These are phyloP conservation scores for Phytophthora cactorum DNA, from an alignment of 352 stramenopile genomes.

Conservation along the genomic window DNA sequence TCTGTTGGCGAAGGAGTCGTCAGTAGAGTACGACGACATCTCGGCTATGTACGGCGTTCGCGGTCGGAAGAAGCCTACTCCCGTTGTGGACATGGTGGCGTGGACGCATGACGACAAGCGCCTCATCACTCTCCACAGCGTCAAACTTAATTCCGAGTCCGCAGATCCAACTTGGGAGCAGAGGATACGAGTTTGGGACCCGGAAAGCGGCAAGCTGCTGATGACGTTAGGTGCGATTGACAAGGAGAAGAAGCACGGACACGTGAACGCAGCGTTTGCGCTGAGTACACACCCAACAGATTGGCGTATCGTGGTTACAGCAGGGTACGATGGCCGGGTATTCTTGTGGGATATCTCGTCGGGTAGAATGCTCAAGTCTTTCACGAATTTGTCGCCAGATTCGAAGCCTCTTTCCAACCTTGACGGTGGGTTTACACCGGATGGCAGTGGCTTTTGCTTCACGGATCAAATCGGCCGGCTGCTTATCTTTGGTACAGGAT, in stretches of 20 bases:
- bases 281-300: conserved; percentile 79
- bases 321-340: conserved; percentile 83
- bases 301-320: conserved; percentile 78
- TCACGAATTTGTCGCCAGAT: conserved; percentile 64
- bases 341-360: conserved; percentile 87
- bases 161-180: conserved; percentile 60
- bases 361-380: conserved; percentile 66
- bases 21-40: conserved; percentile 50
- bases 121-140: conserved; percentile 72
- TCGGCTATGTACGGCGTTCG: conserved; percentile 53
- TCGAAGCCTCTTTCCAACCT: conserved; percentile 72
- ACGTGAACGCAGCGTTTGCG: conserved; percentile 84
- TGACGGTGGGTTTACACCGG: conserved; percentile 75
- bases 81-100: conserved; percentile 66
- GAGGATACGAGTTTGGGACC: conserved; percentile 73
- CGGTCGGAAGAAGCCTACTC: conserved; percentile 44
- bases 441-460: conserved; percentile 74
- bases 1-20: conserved; percentile 51
- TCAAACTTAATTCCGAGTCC: conserved; percentile 62
- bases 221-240: conserved; percentile 70
- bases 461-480: conserved; percentile 86
- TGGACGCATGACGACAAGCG: conserved; percentile 72
- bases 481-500: conserved; percentile 81
- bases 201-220: conserved; percentile 51
- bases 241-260: conserved; percentile 61